Evolutionary conservation across 768 basidiomycete genomes (phyloP).

Genomic region (Serendipita vermifera): DNA sequence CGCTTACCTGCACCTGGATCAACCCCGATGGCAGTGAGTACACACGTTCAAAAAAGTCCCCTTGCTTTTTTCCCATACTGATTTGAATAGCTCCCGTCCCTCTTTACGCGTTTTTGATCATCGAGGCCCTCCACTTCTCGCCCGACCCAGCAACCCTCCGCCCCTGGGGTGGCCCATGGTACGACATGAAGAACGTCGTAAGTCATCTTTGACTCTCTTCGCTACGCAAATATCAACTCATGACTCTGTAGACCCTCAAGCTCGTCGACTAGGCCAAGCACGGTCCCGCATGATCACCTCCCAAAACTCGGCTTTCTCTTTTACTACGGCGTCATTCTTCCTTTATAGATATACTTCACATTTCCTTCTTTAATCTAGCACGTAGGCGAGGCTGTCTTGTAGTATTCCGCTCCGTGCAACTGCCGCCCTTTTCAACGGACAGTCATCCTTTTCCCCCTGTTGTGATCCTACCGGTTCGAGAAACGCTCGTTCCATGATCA

Average conservation of each 20-base stretch:
- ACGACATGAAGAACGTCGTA: not conserved
- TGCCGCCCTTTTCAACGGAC: no score
- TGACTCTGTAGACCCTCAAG: not conserved
- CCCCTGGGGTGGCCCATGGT: slow-evolving; percentile 6
- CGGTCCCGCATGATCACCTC: no score
- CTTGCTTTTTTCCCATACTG: not conserved
- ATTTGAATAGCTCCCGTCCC: not conserved
- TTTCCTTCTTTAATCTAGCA: no score
- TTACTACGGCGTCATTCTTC: no score
- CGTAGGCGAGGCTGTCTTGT: no score
- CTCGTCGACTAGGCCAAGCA: slow-evolving; percentile 3
- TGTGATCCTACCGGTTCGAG: no score
- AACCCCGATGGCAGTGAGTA: slow-evolving; percentile 6
- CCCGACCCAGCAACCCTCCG: not conserved
- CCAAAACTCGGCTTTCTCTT: no score
- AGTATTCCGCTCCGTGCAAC: no score
- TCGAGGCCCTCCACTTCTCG: not conserved
- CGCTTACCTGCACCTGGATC: slow-evolving; percentile 5
- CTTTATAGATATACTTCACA: no score
- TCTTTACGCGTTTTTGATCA: not conserved
- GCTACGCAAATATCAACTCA: not conserved
- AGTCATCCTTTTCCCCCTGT: no score
- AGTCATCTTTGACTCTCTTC: not conserved
- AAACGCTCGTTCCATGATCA: no score
- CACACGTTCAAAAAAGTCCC: not conserved